phyloP scores from a whole-genome alignment of 805 yeast genomes.

The Kluyveromyces lactis region DNA sequence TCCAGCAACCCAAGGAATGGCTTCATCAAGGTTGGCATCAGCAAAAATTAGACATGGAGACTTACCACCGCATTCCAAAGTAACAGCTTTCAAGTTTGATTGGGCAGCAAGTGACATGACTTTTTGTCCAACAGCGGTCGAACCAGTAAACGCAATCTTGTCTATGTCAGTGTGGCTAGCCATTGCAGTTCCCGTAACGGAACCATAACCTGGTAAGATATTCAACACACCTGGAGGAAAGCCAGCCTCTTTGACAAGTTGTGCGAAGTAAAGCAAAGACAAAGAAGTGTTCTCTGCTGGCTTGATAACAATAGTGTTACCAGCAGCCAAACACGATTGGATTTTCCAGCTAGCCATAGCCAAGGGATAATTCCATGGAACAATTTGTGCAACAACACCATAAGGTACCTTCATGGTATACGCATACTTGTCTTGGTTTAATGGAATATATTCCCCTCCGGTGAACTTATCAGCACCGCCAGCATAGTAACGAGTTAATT shows the following conservation, averaged over 20 bases:
- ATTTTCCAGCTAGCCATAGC: constrained; percentile 41
- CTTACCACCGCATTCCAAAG: constrained; percentile 40
- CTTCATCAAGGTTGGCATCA: constrained; percentile 35
- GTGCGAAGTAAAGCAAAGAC: constrained; percentile 33
- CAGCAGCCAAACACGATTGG: constrained; percentile 44
- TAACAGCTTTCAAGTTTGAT: constrained; percentile 35
- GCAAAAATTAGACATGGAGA: constrained; percentile 37
- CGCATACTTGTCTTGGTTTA: constrained; percentile 45
- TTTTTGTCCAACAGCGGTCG: constrained; percentile 36
- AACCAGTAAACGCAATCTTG: constrained; percentile 44
- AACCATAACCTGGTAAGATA: constrained; percentile 35
- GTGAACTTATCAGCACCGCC: constrained; percentile 59
- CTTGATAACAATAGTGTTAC: constrained; percentile 36
- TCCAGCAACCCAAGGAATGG: constrained; percentile 37
- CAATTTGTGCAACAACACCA: constrained; percentile 40
- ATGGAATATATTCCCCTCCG: constrained; percentile 51
- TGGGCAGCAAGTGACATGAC: constrained; percentile 31
- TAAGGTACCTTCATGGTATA: constrained; percentile 42
- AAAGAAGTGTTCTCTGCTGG: constrained; percentile 39
- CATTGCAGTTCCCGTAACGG: constrained; percentile 33
- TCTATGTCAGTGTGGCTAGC: constrained; percentile 34
- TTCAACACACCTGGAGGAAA: constrained; percentile 40
- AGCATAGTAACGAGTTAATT: constrained; percentile 52
- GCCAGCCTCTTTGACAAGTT: constrained; percentile 33
- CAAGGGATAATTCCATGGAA: constrained; percentile 42